Base-by-base conservation (phyloP, 495 filamentous ascomycete genomes). In the Neurospora pannonica region DNA sequence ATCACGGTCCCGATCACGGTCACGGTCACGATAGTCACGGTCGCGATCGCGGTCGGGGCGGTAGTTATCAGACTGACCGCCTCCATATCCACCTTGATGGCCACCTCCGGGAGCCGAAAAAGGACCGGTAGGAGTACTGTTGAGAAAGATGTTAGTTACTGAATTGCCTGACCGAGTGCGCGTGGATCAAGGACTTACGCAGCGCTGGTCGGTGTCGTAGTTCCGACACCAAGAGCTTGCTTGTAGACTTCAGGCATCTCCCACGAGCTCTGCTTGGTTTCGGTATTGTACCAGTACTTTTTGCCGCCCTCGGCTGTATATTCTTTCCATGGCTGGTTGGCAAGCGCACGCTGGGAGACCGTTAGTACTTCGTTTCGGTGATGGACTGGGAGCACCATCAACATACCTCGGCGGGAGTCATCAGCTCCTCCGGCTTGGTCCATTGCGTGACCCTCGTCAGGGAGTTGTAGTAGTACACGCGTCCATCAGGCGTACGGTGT, bases 261-360 rank as follows among this genome's bases (percentile, higher is more conserved):
- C 96, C 96, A 99, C 70, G 92, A 92, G 82, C 93, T 98, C 83
- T 93, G 88, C 85, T 96, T 95, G 43, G 90, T 95, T 79, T 97
- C 92, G 4, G 90, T 92, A 81, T 98, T 94, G 81, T 93, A 90
- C 94, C 95, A 99, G 80, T 99, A 99, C 79, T 95, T 94, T 76
- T 91, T 88, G 34, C 95, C 97, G 72, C 90, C 93, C 73, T 93
- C 91, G 46, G 92, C 89, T 13, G 92, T 94, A 77, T 97, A 94
- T 82, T 97, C 94, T 77, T 94, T 97, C 94, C 94, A 99, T 71
- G 94, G 92, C 70, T 95, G 92, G 75, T 91, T 91, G 67, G 92
- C 87, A 40, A 97, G 84, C 70, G 94, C 94, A 74, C 93, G 90
- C 93, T 96, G 77, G 36, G 3, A 38, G 76, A 42, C 24, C 15